These are phyloP conservation scores for Juglanconis juglandina DNA, from an alignment of 2,329 filamentous ascomycete species.

Conservation along the genomic window DNA sequence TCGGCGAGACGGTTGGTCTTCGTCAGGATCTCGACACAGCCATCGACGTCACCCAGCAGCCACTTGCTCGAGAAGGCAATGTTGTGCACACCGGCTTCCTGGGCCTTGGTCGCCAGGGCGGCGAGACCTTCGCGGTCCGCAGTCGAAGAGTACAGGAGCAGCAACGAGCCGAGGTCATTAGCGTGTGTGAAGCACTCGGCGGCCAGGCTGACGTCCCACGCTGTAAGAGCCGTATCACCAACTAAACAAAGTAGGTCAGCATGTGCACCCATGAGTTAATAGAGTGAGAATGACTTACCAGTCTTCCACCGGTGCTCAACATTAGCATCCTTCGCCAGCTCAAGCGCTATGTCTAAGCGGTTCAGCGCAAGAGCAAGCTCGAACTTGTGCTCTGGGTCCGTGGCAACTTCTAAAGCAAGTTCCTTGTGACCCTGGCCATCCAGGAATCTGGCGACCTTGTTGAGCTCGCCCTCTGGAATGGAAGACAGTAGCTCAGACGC, in stretches of 20 bases:
- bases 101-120: conserved; percentile 70
- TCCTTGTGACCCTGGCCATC: conserved; percentile 98
- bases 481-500: conserved; percentile 79
- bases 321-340: conserved; percentile 77
- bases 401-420: conserved; percentile 87
- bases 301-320: conserved; percentile 98
- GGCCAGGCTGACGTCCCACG: conserved; percentile 83
- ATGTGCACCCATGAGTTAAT: too few relatives aligned
- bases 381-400: conserved; percentile 93
- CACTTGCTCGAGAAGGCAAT: conserved; percentile 88
- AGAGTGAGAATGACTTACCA: conserved; percentile 2
- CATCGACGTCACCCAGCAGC: conserved; percentile 79
- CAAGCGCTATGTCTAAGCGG: conserved; percentile 79
- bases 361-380: conserved; percentile 82
- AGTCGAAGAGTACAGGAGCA: conserved; percentile 85
- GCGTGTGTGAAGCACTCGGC: conserved; percentile 91
- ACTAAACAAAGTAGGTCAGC: conserved; percentile 42
- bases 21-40: conserved; percentile 74
- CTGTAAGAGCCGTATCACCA: conserved; percentile 81
- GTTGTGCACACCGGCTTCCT: conserved; percentile 78
- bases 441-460: conserved; percentile 96
- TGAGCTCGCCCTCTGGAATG: conserved; percentile 89
- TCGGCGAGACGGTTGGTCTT: conserved; percentile 79
- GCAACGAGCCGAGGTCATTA: conserved; percentile 82
- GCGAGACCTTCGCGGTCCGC: conserved; percentile 72